Evolutionary conservation across 169 alveolate species (phyloP).

Genomic region (Amoebophrya sp.): DNA sequence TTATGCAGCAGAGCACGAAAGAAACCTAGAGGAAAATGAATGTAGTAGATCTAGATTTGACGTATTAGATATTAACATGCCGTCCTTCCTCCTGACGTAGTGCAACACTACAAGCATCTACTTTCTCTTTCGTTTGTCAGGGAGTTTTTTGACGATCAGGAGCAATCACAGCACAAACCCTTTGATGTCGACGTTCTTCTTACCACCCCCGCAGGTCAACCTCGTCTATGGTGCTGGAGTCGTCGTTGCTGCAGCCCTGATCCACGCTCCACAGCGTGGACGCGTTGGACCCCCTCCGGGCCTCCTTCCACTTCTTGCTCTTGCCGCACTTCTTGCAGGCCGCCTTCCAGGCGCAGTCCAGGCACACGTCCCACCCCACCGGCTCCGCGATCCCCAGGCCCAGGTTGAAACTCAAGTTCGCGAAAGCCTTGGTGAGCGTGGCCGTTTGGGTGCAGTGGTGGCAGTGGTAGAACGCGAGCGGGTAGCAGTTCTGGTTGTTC

Average conservation of each 20-base stretch:
- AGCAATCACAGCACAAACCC: too few relatives aligned
- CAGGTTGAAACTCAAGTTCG: not conserved
- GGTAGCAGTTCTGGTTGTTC: not conserved
- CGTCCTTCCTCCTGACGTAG: too few relatives aligned
- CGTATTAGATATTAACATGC: too few relatives aligned
- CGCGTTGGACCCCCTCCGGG: not conserved
- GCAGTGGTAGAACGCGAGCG: not conserved
- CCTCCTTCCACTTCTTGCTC: not conserved
- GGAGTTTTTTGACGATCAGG: too few relatives aligned
- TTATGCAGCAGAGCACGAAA: too few relatives aligned
- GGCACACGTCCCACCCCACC: not conserved
- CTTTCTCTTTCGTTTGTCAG: too few relatives aligned
- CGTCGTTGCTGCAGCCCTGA: not conserved
- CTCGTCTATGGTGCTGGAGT: too few relatives aligned
- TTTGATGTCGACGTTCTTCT: too few relatives aligned
- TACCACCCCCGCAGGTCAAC: too few relatives aligned
- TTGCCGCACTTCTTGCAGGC: not conserved
- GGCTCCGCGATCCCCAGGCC: not conserved
- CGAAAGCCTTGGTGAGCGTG: not conserved
- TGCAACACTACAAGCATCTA: too few relatives aligned
- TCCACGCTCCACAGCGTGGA: not conserved
- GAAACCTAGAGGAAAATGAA: too few relatives aligned
- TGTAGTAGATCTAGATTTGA: too few relatives aligned
- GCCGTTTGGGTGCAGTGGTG: not conserved
- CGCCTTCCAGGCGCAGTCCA: not conserved